Percentiles rank a stretch among this genome's conserved stretches.
Conservation (phyloP, 2,329 filamentous ascomycete species). For the Claviceps digitariae region DNA sequence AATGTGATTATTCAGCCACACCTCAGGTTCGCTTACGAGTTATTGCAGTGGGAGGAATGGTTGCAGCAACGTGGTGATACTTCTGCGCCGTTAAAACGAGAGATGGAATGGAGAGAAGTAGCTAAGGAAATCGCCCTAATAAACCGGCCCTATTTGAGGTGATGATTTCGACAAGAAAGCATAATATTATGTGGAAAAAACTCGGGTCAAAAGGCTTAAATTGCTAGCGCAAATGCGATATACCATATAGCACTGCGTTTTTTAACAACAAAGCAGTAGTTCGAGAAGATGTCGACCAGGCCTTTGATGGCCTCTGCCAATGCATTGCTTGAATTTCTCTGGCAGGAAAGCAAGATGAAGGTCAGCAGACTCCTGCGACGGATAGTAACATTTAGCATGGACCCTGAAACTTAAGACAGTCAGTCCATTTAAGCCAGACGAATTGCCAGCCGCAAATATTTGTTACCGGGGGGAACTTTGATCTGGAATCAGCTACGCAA, state of each 20-base stretch:
- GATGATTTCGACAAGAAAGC: neutral
- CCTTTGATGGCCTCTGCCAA: neutral
- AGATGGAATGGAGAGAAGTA: slow-evolving; percentile 85
- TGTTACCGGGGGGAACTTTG: neutral
- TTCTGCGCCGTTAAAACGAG: slow-evolving; percentile 42
- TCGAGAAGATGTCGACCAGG: neutral
- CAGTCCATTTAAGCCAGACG: neutral
- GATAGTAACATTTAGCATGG: neutral
- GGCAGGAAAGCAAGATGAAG: neutral
- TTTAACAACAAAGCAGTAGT: neutral
- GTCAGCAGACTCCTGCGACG: neutral
- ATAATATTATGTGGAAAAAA: neutral
- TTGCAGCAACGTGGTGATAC: slow-evolving; percentile 42
- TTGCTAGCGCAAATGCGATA: neutral
- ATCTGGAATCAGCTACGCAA: neutral
- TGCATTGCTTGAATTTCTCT: neutral
- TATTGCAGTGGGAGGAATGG: slow-evolving; percentile 88
- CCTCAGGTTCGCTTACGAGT: slow-evolving; percentile 84
- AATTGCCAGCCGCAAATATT: neutral
- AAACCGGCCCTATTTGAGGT: slow-evolving; percentile 78
- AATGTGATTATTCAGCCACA: slow-evolving; percentile 99
- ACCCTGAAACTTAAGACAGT: neutral
- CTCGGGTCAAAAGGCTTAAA: neutral
- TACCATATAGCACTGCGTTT: neutral
- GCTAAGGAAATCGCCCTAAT: slow-evolving; percentile 84